These are phyloP conservation scores for Annona squamosa DNA, from an alignment of 164 flowering plant genomes.

Conservation along the genomic window DNA sequence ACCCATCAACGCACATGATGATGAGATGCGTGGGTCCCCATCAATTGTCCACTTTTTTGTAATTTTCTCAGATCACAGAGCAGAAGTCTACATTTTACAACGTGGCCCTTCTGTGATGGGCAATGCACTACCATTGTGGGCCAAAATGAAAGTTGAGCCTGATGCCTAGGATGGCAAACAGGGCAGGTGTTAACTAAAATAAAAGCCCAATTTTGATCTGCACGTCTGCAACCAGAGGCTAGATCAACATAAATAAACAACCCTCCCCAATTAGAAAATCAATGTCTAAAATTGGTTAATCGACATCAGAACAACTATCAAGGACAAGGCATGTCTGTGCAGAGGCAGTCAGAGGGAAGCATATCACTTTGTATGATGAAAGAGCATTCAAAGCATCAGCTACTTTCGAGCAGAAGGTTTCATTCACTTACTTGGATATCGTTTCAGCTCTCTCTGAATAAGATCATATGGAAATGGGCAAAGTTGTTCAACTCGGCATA, in stretches of 20 bases:
- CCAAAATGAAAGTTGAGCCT: neutral
- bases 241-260: no score
- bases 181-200: neutral
- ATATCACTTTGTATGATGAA: neutral
- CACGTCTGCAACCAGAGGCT: neutral
- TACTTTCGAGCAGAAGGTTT: no score
- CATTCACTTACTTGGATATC: constrained; percentile 77
- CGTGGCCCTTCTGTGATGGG: neutral
- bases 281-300: neutral
- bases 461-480: constrained; percentile 96
- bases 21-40: neutral
- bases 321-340: neutral
- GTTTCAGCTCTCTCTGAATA: constrained; percentile 81
- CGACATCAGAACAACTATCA: neutral
- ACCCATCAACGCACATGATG: neutral
- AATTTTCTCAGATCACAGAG: neutral
- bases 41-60: no score
- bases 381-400: no score
- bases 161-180: neutral
- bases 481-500: constrained; percentile 97
- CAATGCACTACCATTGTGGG: neutral
- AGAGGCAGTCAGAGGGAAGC: neutral
- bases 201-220: neutral
- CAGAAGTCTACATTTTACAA: neutral
- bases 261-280: neutral